Evolutionary conservation across 2,329 filamentous ascomycete species (phyloP), one percentile per base, ranked within the genome.

Genomic region (Chaetoscypha palmicola): DNA sequence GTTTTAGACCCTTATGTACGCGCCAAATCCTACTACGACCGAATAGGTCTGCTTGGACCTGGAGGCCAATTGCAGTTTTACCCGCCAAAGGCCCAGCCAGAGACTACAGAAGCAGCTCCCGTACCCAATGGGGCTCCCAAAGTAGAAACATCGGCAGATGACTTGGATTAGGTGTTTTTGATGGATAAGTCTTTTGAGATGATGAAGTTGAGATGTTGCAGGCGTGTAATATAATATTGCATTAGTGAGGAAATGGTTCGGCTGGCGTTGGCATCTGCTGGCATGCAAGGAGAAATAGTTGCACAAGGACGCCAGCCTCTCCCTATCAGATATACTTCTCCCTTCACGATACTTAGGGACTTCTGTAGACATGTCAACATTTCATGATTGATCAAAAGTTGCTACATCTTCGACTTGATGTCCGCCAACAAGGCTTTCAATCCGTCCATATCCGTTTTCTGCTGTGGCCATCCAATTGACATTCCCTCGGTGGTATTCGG

Each of bases 381-480:
- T 19, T 34, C 4, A 7, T 34, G 10, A 10, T 16, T 34, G 9
- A 39, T 40, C 66, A n/a, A n/a, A n/a, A n/a, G n/a, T n/a, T n/a
- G n/a, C n/a, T 72, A 95, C 75, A 97, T 91, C 74, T 89, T 95
- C 12, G 83, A 68, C 76, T 94, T 94, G 61, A 98, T 73, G 43
- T 94, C 86, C 64, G 91, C 88, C 49, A 77, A 73, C 49, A 94
- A 69, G 51, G 77, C 78, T 73, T 90, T 86, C 58, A 98, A 69
- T 62, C 81, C 77, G 1, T 87, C 86, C 83, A 92, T 94, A 57
- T 95, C 82, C 1, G 76, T 75, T 49, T 71, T 66, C 66, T 86
- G 76, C 51, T 81, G 71, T 16, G 90, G 88, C 92, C 92, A 98
- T 24, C 68, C 64, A 55, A 97, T 74, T 3, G 76, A 79, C 40